Evolutionary conservation across 2,329 filamentous ascomycete species (phyloP), one percentile per base, ranked within the genome.

Genomic region (Aspergillus viridinutans): DNA sequence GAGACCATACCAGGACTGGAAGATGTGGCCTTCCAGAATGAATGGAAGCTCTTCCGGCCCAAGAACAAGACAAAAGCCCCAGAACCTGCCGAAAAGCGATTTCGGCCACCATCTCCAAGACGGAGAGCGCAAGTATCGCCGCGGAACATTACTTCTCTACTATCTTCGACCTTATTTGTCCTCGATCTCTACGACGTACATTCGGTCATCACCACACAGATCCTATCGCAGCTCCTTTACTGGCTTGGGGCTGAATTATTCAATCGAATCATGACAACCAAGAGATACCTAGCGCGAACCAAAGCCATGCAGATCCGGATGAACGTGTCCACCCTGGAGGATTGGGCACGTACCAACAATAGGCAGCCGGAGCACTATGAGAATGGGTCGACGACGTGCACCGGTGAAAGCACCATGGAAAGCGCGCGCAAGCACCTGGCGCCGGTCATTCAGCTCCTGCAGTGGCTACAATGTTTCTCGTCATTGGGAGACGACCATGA

Each of bases 221-320:
- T 97, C 57, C 79, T 97, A 26, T 90, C 92, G 3, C 94, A 99
- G 69, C 81, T 99, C 1, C 82, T 97, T 48, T 99, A 97, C 77
- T 99, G 94, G 94, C 83, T 99, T 17, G 90, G 92, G 6, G 90
- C 93, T 0, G 94, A 99, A 75, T 84, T 97, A 8, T 99, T 99
- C 79, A 99, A 99, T 74, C 89, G 93, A 57, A 90, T 99, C 73
- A 96, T 99, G 90, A 93, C 90, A 29, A 97, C 95, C 69, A 86
- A 91, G 62, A 92, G 93, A 72, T 99, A 97, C 69, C 81, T 99
- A 9, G 93, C 94, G 5, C 85, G 94, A 53, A 99, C 94, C 20
- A 99, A 99, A 74, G 94, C 94, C 3, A 99, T 99, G 94, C 94
- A 99, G 73, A 97, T 99, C 66, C 90, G 94, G 64, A 97, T 99